Percentiles rank a stretch among this genome's conserved stretches.
Conservation (phyloP, 176 grass and related monocot genomes). For the Triticum monococcum region DNA sequence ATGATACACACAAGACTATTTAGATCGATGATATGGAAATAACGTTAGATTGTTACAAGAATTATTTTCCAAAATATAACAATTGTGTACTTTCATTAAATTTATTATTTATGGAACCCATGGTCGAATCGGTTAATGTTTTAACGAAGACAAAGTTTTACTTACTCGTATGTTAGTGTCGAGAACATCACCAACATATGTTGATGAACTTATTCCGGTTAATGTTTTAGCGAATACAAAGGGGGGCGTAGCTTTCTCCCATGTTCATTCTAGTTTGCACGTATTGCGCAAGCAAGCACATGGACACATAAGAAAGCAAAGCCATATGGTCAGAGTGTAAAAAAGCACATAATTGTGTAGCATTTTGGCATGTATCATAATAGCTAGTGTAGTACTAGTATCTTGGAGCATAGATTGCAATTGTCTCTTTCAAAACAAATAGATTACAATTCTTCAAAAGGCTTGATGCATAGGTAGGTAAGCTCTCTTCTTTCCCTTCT, state of each 20-base stretch:
- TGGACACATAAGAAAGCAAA: constrained; percentile 29
- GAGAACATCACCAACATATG: background rate
- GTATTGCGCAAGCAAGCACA: constrained; percentile 50
- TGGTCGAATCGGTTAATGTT: background rate
- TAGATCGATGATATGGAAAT: background rate
- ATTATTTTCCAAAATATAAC: background rate
- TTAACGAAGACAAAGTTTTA: background rate
- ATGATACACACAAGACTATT: background rate
- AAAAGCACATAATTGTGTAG: constrained; percentile 37
- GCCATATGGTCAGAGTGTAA: background rate
- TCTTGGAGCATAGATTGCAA: constrained; percentile 29
- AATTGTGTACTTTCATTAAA: background rate
- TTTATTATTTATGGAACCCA: background rate
- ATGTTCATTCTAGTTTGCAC: constrained; percentile 13
- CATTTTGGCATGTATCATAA: constrained; percentile 57
- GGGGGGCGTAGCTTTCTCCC: background rate
- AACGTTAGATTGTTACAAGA: background rate
- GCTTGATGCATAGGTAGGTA: constrained; percentile 31
- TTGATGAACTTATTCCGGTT: too few relatives aligned
- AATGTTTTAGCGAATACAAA: too few relatives aligned
- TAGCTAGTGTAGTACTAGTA: constrained; percentile 37
- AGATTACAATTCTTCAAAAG: constrained; percentile 30
- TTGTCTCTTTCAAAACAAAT: background rate
- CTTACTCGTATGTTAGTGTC: too few relatives aligned
- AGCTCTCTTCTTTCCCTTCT: constrained; percentile 4